Base-by-base conservation (phyloP, 768 basidiomycete species). In the Phylloporus sp. region DNA sequence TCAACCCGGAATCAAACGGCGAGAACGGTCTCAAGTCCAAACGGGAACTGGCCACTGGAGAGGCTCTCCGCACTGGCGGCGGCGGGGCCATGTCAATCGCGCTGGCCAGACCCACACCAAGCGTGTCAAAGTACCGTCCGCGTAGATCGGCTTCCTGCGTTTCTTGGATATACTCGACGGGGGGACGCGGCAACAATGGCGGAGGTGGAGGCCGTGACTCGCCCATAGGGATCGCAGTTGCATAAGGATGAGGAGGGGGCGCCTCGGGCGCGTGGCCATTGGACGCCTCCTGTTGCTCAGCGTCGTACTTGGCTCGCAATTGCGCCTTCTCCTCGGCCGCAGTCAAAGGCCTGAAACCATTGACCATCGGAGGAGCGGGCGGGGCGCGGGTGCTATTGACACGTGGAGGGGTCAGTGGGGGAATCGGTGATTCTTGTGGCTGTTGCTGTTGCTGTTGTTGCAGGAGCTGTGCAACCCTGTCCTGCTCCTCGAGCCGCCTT, bases 301-400 rank as follows among this genome's bases (percentile, higher is more conserved):
- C 75, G 22, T 78, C 85, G 53, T 78, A 87, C 61, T 74, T 76
- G 5, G 84, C 82, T 29, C 69, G 72, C 10, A 90, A 62, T 46
- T 78, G 62, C 18, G 84, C 85, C 69, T 91, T 90, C 66, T 91
- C 89, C 56, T 90, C 87, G 0, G 79, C 81, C 3, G 89, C 88
- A 2, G 82, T 82, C 42, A 89, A 65, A 17, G 69, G 66, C 17
- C 54, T 62, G 21, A 51, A 52, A 7, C 63, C 56, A 29, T 58
- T 54, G 18, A 55, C 9, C 9, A 46, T 55, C 9, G 68, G 55
- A 5, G 67, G 60, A 2, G 60, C 56, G 17, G 68, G 65, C 6
- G 66, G 64, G 4, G 64, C 62, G 3, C 68, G 66, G 14, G 50
- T 22, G 1, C 61, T 49, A 13, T 66, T 69, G 31, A 33, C 26